phyloP scores from a whole-genome alignment of 2,329 filamentous ascomycete genomes.

The Arthrinium phaeospermum region DNA sequence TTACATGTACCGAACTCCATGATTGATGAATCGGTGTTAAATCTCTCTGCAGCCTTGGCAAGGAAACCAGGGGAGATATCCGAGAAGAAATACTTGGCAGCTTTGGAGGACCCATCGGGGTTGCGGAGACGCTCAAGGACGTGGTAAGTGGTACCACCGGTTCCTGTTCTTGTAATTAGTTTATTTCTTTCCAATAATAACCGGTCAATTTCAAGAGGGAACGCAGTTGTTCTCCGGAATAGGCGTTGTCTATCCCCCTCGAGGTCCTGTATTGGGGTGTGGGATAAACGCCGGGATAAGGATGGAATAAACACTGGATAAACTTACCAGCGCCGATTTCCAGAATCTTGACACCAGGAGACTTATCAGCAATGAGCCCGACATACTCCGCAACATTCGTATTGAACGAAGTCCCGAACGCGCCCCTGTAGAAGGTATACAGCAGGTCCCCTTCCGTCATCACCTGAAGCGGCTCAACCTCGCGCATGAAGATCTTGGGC shows the following conservation, averaged over 20 bases:
- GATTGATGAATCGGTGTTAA: neutral
- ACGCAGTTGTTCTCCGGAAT: too few species aligned
- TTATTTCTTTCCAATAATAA: too few species aligned
- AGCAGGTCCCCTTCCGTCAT: constrained; percentile 9
- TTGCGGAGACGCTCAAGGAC: neutral
- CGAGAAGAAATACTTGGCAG: constrained; percentile 1
- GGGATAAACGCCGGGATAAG: too few species aligned
- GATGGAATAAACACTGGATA: too few species aligned
- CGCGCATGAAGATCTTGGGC: constrained; percentile 16
- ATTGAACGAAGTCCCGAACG: constrained; percentile 10
- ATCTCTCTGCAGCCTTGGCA: neutral
- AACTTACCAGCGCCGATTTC: constrained; percentile 16
- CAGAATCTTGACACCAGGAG: constrained; percentile 20
- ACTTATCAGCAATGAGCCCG: constrained; percentile 18
- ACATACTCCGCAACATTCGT: constrained; percentile 4
- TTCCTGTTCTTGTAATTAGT: neutral
- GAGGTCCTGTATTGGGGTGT: too few species aligned
- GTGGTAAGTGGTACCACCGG: neutral
- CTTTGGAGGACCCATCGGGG: neutral
- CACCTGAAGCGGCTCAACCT: constrained; percentile 5
- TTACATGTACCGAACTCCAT: neutral
- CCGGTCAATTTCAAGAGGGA: too few species aligned
- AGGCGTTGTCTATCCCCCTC: too few species aligned
- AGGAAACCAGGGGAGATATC: constrained; percentile 14
- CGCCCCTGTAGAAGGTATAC: constrained; percentile 16